Evolutionary conservation across 106 monocot species (phyloP).

Genomic region (Dioscorea dumetorum): DNA sequence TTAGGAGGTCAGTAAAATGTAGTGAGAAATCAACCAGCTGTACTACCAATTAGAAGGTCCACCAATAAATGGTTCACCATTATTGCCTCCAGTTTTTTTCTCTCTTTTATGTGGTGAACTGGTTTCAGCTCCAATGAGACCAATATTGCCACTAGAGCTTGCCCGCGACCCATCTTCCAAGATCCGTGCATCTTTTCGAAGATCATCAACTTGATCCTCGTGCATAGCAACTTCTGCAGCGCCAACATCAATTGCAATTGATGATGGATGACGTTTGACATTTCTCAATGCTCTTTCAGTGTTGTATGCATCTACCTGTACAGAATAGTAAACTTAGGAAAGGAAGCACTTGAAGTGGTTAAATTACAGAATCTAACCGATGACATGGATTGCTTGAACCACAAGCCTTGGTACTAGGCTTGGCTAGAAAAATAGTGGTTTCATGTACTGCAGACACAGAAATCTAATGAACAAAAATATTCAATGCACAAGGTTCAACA

Average conservation of each 20-base stretch:
- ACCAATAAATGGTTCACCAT: conserved; percentile 29
- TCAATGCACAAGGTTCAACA: neutral
- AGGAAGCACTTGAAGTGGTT: neutral
- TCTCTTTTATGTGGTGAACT: conserved; percentile 8
- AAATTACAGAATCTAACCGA: too few species aligned
- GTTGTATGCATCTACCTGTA: conserved; percentile 46
- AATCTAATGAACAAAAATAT: neutral
- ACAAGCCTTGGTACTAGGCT: too few species aligned
- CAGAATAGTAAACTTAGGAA: too few species aligned
- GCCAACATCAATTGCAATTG: conserved; percentile 21
- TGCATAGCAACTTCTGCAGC: conserved; percentile 28
- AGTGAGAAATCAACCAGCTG: neutral
- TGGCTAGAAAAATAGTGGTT: too few species aligned
- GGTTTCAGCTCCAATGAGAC: conserved; percentile 2
- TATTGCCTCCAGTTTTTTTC: conserved; percentile 1
- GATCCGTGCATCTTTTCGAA: neutral
- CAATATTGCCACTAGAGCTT: conserved; percentile 2
- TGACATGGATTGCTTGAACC: too few species aligned
- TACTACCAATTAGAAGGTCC: conserved; percentile 53
- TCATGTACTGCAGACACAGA: too few species aligned
- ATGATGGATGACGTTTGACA: conserved; percentile 40
- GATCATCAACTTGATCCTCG: conserved; percentile 11
- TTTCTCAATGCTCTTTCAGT: conserved; percentile 46
- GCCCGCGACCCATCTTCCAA: conserved; percentile 14
- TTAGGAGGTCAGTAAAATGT: neutral